phyloP scores from a whole-genome alignment of 495 filamentous ascomycete genomes.

The Aspergillus carlsbadensis region DNA sequence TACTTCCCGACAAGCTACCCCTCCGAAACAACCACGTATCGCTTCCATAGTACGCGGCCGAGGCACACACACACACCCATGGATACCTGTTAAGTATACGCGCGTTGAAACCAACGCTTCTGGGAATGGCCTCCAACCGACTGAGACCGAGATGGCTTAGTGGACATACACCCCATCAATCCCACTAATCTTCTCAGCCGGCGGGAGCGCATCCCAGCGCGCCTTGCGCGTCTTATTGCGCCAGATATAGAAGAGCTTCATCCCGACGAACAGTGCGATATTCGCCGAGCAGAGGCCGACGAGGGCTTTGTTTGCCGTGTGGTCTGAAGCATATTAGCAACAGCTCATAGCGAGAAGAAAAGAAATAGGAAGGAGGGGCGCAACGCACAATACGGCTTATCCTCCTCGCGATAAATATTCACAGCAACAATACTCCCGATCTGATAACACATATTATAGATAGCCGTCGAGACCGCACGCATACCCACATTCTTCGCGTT shows the following conservation, averaged over 20 bases:
- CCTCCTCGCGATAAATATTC: constrained; percentile 51
- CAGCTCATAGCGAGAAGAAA: background rate
- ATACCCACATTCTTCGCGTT: constrained; percentile 50
- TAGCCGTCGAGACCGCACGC: constrained; percentile 18
- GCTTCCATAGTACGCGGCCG: too few relatives aligned
- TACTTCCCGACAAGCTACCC: too few relatives aligned
- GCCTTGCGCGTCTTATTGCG: constrained; percentile 23
- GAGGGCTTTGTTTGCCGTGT: constrained; percentile 40
- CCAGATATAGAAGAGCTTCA: constrained; percentile 32
- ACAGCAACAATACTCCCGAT: constrained; percentile 45
- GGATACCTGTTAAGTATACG: too few relatives aligned
- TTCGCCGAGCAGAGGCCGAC: constrained; percentile 39
- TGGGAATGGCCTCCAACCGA: too few relatives aligned
- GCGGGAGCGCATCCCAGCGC: constrained; percentile 25
- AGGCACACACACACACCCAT: too few relatives aligned
- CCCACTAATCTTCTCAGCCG: constrained; percentile 13
- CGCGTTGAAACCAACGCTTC: too few relatives aligned
- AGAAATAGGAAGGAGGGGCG: constrained; percentile 9
- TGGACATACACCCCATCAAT: background rate
- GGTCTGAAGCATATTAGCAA: background rate
- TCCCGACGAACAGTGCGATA: constrained; percentile 23
- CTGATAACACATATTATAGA: constrained; percentile 43
- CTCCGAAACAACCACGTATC: too few relatives aligned
- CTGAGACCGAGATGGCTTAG: background rate
- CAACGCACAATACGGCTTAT: constrained; percentile 38